Evolutionary conservation across 345 rosid genomes (phyloP), one percentile per base, ranked within the genome.

Genomic region (Murraya paniculata): DNA sequence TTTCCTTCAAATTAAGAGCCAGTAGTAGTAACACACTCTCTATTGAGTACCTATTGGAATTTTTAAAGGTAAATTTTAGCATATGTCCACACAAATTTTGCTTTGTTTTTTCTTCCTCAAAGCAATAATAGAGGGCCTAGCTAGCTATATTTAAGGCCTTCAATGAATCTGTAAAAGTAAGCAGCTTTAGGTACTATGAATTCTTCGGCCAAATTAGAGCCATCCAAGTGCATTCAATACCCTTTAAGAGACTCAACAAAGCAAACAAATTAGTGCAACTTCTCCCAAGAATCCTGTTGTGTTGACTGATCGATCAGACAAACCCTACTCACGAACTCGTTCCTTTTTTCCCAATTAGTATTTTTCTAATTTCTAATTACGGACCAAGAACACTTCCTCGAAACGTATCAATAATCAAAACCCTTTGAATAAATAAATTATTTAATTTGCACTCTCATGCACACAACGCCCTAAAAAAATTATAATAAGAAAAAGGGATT

Each of bases 201-300:
- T 83, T 79, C 83, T 79, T 83, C 55, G 77, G 64, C 81, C 70
- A 6, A 73, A 82, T 76, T 82, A 48, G 24, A 61, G 45, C 73
- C 74, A 55, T 45, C 73, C 75, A 72, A 73, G n/a, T 75, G 87
- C 91, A 89, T 88, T 87, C 64, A 85, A 84, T 88, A 78, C 85
- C 78, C 84, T 86, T 78, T 55, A 74, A 57, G 81, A 33, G 69
- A 64, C 82, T 80, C 77, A 68, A 84, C 79, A 71, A 73, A 65
- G 22, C 22, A 53, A 56, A 57, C 77, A 77, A 76, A 30, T 73
- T 61, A 70, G 79, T 83, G 77, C 81, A 72, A 71, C 82, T 64
- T 62, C 82, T 78, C 75, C 79, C 79, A n/a, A 48, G 25, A 58
- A 56, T 30, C 71, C 64, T 71, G 53, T 70, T 55, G 55, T 68